These are phyloP conservation scores for Fonsecaea pedrosoi DNA, from an alignment of 2,329 filamentous ascomycete genomes.

Conservation along the genomic window DNA sequence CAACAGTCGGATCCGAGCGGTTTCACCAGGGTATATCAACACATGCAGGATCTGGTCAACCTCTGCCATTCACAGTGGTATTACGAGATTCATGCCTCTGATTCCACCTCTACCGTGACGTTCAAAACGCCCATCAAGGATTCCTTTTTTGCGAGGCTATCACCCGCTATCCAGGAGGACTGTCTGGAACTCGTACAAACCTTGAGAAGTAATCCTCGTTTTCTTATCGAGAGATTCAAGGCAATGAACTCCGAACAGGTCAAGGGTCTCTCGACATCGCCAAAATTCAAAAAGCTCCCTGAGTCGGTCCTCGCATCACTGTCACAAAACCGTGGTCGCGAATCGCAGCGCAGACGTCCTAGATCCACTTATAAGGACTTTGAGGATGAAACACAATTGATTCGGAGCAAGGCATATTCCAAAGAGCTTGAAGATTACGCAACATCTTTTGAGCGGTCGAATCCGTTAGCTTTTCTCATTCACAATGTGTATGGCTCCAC, in stretches of 20 bases:
- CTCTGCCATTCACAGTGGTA: constrained; percentile 47
- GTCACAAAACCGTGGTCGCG: constrained; percentile 57
- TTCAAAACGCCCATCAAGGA: constrained; percentile 33
- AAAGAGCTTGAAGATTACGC: constrained; percentile 78
- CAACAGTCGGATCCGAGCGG: constrained; percentile 54
- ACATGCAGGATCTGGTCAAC: constrained; percentile 53
- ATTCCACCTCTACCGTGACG: constrained; percentile 36
- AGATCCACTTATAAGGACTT: constrained; percentile 62
- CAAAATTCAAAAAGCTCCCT: constrained; percentile 78
- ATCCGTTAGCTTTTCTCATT: constrained; percentile 82
- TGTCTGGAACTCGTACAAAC: constrained; percentile 81
- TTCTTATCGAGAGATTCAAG: constrained; percentile 81
- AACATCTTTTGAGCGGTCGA: constrained; percentile 85
- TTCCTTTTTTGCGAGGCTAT: constrained; percentile 68
- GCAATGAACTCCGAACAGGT: constrained; percentile 78
- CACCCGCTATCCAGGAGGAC: constrained; percentile 73
- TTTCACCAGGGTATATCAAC: constrained; percentile 54
- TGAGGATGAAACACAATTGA: constrained; percentile 72
- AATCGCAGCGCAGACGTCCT: constrained; percentile 54
- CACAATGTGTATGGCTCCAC: constrained; percentile 91
- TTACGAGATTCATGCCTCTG: constrained; percentile 45
- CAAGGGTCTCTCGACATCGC: constrained; percentile 75
- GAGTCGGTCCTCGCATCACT: constrained; percentile 82
- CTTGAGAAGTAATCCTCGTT: constrained; percentile 85
- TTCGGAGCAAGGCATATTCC: constrained; percentile 53